Conservation (phyloP, 306 rosid species). For the Crotalaria pallida region DNA sequence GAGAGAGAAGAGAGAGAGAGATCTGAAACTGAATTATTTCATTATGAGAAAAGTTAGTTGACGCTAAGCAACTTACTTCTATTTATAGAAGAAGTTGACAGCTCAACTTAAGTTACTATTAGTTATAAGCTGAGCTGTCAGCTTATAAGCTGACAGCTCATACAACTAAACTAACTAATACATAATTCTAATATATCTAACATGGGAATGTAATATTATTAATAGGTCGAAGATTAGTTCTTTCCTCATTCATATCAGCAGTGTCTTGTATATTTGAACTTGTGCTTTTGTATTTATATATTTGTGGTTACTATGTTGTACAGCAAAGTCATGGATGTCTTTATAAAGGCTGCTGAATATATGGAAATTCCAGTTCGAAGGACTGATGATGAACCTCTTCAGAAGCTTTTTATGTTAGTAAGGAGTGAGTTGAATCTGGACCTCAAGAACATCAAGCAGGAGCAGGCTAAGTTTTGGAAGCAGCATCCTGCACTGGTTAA, state of each 20-base stretch:
- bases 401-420: conserved; percentile 89
- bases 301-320: not conserved
- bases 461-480: conserved; percentile 98
- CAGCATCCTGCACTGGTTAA: conserved; percentile 96
- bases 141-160: too few relatives aligned
- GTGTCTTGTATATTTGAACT: not conserved
- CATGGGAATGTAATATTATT: too few relatives aligned
- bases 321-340: conserved; percentile 99
- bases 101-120: too few relatives aligned
- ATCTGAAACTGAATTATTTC: too few relatives aligned
- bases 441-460: conserved; percentile 98
- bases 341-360: conserved; percentile 91
- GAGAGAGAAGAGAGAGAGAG: too few relatives aligned
- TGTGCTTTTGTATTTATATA: not conserved
- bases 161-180: too few relatives aligned
- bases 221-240: not conserved
- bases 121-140: too few relatives aligned
- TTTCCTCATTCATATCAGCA: not conserved
- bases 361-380: conserved; percentile 97
- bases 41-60: too few relatives aligned
- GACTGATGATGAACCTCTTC: conserved; percentile 90
- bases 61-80: too few relatives aligned
- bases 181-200: too few relatives aligned
- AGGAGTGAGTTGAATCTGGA: conserved; percentile 97
- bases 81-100: too few relatives aligned